phyloP scores from a whole-genome alignment of 202 grass and related monocot species.

The Brachypodium distachyon region DNA sequence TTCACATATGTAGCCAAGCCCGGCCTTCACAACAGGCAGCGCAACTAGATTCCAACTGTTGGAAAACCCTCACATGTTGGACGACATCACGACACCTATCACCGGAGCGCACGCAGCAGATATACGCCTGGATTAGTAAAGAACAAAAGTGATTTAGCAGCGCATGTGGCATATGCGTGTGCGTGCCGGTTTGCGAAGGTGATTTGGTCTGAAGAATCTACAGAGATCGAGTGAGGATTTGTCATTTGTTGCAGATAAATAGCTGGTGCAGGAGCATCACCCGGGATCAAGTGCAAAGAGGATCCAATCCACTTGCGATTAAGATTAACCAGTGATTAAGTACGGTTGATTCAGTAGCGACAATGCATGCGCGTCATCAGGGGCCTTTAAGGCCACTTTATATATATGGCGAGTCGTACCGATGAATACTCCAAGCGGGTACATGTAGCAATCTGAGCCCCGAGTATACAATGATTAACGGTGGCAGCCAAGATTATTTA shows the following conservation, averaged over 20 bases:
- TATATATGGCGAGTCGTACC: slow-evolving; percentile 21
- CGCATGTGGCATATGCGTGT: neutral
- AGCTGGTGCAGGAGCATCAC: neutral
- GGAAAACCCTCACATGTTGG: neutral
- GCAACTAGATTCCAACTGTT: neutral
- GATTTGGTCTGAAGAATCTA: neutral
- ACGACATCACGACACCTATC: neutral
- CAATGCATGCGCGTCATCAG: neutral
- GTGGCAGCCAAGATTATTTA: slow-evolving; percentile 21
- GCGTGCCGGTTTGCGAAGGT: neutral
- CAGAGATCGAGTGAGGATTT: neutral
- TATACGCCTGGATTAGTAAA: slow-evolving; percentile 1
- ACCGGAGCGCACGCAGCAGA: neutral
- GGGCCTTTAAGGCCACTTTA: neutral
- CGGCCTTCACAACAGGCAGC: neutral
- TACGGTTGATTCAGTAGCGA: neutral
- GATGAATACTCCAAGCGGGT: slow-evolving; percentile 14
- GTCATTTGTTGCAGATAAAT: neutral
- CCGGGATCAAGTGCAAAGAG: neutral
- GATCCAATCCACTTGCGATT: neutral
- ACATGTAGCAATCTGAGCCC: neutral
- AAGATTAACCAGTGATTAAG: neutral
- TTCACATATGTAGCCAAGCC: too few relatives aligned
- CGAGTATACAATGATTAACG: slow-evolving; percentile 18
- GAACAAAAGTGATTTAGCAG: neutral